These are phyloP conservation scores for Diddensiella santjacobensis DNA, from an alignment of 805 yeast genomes.

Conservation along the genomic window DNA sequence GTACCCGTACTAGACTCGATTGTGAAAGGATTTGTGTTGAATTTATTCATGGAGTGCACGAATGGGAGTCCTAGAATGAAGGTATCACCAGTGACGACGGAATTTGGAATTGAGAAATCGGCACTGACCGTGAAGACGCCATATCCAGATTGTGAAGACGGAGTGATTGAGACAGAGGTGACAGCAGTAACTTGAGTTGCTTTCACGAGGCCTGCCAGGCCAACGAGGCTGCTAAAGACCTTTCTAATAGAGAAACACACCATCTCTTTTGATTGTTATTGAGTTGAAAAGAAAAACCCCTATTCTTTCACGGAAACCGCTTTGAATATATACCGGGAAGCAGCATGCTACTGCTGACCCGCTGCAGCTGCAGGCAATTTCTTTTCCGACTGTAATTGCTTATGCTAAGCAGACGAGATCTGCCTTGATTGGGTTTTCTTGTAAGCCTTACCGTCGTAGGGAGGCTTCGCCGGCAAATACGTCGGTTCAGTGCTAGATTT, in stretches of 20 bases:
- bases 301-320: too few relatives aligned
- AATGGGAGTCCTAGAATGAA: constrained; percentile 3
- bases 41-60: constrained; percentile 1
- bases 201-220: background rate
- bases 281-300: too few relatives aligned
- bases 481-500: too few relatives aligned
- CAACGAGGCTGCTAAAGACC: background rate
- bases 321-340: too few relatives aligned
- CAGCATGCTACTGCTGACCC: too few relatives aligned
- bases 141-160: constrained; percentile 1
- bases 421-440: too few relatives aligned
- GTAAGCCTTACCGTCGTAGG: too few relatives aligned
- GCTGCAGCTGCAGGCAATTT: too few relatives aligned
- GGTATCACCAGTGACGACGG: constrained; percentile 1
- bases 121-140: constrained; percentile 1
- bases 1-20: background rate
- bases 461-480: too few relatives aligned
- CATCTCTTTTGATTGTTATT: too few relatives aligned
- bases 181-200: background rate
- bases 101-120: constrained; percentile 1
- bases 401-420: too few relatives aligned
- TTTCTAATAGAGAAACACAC: background rate
- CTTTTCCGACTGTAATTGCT: too few relatives aligned
- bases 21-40: constrained; percentile 1
- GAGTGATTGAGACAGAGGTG: background rate